Base-by-base conservation (phyloP, 129 eudicot species). In the Flaveria brownii region DNA sequence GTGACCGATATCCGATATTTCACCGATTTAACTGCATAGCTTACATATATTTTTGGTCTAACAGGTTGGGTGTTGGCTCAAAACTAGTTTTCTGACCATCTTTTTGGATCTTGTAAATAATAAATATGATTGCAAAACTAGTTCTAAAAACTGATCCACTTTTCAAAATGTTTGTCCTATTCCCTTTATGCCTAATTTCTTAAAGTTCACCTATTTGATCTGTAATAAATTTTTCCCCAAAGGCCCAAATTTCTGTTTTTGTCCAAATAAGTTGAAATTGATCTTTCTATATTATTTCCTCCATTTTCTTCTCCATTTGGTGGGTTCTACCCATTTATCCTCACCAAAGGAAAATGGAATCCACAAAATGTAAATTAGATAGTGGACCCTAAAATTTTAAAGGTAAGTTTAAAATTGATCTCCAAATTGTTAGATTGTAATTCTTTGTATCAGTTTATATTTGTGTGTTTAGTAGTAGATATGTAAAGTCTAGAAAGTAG, bases 261-360 rank as follows among this genome's bases (percentile, higher is more conserved):
- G 15, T 22, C 2, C 13, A 62, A 62, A 62, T 62, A 15, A 9
- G 18, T 62, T 62, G 68, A 14, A 13, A 62, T 6, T 62, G 10
- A 28, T 62, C 42, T 26, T 62, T 62, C 18, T 61, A 22, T 23
- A 57, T 20, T 57, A 22, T 18, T 57, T 57, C 33, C 5, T 57
- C 25, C 15, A 20, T 57, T 57, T 10, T 8, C 10, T 57, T 10
- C 5, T 57, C 25, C 6, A 9, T 57, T 22, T 57, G 64, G 36
- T 20, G 64, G 28, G 28, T 57, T 22, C 64, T 60, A 25, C 25
- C 17, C 66, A 60, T 60, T 60, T 60, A 60, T 25, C 39, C 66
- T 60, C 17, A 60, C n/a, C 16, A 60, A 33, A 60, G 0, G 66
- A 60, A 60, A 60, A 60, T 60, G 68, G 68, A 62, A 62, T 62